Conservation (phyloP, 345 rosid species). For the Brassica carinata region DNA sequence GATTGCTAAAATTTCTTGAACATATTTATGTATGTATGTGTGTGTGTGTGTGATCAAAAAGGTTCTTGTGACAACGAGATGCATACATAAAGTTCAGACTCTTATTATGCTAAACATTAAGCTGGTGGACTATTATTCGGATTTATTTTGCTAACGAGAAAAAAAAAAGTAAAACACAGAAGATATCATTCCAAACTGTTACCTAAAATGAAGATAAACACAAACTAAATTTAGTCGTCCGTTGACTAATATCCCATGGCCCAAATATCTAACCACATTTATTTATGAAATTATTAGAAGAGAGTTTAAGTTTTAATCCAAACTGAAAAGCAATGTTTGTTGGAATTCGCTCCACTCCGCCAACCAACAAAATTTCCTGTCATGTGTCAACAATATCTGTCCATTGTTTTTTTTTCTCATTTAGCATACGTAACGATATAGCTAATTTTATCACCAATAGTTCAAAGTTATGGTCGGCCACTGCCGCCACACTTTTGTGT, state of each 20-base stretch:
- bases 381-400: neutral
- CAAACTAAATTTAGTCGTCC: neutral
- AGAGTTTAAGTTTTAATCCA: neutral
- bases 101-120: neutral
- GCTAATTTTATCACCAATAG: neutral
- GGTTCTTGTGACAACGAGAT: no score
- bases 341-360: neutral
- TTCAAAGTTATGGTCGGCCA: slow-evolving; percentile 34
- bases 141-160: neutral
- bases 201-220: neutral
- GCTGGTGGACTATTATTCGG: neutral
- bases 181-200: no score
- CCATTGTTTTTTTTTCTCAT: neutral
- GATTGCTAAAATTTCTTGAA: neutral
- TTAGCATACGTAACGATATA: neutral
- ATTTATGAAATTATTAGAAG: neutral
- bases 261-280: neutral
- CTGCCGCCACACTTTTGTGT: slow-evolving; percentile 29
- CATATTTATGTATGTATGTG: no score
- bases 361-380: neutral
- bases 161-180: neutral
- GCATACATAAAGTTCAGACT: no score
- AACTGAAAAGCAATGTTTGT: neutral
- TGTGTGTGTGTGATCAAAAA: no score
- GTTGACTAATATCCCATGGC: slow-evolving; percentile 12